Conservation (phyloP, 116 monocot species). For the Iris pallida region DNA sequence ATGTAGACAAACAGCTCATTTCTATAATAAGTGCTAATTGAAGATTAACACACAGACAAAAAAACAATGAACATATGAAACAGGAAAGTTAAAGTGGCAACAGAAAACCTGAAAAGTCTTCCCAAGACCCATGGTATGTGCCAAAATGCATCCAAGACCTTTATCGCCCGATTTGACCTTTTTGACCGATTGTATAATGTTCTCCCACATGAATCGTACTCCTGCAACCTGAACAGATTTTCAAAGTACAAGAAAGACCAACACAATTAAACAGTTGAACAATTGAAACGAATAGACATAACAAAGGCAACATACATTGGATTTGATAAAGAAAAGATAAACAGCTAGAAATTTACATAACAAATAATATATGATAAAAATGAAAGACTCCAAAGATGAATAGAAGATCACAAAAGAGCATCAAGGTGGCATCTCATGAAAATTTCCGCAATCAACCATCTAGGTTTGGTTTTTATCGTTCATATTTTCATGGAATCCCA, state of each 20-base stretch:
- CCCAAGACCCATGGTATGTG: constrained; percentile 98
- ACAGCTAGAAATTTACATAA: not conserved
- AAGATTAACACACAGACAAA: too few species aligned
- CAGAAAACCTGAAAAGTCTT: constrained; percentile 88
- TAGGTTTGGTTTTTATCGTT: too few species aligned
- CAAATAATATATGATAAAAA: not conserved
- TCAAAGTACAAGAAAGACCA: not conserved
- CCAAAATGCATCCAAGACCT: constrained; percentile 98
- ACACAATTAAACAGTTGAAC: not conserved
- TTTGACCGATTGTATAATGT: constrained; percentile 85
- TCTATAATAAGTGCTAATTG: too few species aligned
- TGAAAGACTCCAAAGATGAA: too few species aligned
- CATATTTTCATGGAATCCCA: too few species aligned
- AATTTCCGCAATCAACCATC: too few species aligned
- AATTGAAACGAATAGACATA: not conserved
- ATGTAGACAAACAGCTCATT: too few species aligned
- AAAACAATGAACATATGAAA: not conserved
- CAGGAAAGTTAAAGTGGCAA: too few species aligned
- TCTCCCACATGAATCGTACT: constrained; percentile 97
- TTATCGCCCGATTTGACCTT: constrained; percentile 91
- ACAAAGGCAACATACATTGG: too few species aligned
- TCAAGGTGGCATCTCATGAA: too few species aligned
- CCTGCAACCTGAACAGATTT: constrained; percentile 57
- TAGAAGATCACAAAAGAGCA: too few species aligned
- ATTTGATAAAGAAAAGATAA: not conserved